Base-by-base conservation (phyloP, 2,329 filamentous ascomycete genomes). In the Alternaria sp. region DNA sequence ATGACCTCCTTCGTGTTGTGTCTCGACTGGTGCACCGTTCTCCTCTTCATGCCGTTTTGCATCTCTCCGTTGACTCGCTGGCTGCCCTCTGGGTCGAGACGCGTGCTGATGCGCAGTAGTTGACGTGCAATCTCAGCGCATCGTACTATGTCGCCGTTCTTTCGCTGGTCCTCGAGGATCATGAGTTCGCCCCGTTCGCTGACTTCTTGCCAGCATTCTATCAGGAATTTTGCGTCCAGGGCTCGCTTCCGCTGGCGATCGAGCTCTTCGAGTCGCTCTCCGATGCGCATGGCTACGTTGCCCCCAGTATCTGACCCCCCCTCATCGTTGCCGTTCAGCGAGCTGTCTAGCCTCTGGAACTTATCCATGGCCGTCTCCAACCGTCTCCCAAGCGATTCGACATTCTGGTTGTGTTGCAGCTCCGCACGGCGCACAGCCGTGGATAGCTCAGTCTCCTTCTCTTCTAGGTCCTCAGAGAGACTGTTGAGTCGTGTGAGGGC, bases 141-240 rank as follows among this genome's bases (percentile, higher is more conserved):
- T 62, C 93, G 89, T 49, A 99, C 93, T 79, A 97, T 98, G 78
- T 95, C 94, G 2, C 93, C 93, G 69, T 93, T 91, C 67, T 92
- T 88, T 74, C 95, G 88, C 63, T 98, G 90, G 67, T 96, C 93
- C 79, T 98, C 93, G 51, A 99, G 82, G n/a, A 91, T 90, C 9
- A 91, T 91, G 59, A 98, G 85, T 71, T 96, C 90, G 4, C 96
- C 96, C 9, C 91, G 90, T 74, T 97, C 94, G 80, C 91, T 94
- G 71, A 99, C 93, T 75, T 98, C 95, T 44, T 93, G 89, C 95
- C 96, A 99, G 83, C 96, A 99, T 77, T 97, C 92, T 68, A 99
- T 93, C 62, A 99, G 82, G 78, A 98, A 98, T 77, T 92, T 95
- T 64, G 96, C 94, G 83, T 99, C 96, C 78, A 96, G 87, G 30